phyloP scores from a whole-genome alignment of 768 basidiomycete species.

The Boletus sp. region DNA sequence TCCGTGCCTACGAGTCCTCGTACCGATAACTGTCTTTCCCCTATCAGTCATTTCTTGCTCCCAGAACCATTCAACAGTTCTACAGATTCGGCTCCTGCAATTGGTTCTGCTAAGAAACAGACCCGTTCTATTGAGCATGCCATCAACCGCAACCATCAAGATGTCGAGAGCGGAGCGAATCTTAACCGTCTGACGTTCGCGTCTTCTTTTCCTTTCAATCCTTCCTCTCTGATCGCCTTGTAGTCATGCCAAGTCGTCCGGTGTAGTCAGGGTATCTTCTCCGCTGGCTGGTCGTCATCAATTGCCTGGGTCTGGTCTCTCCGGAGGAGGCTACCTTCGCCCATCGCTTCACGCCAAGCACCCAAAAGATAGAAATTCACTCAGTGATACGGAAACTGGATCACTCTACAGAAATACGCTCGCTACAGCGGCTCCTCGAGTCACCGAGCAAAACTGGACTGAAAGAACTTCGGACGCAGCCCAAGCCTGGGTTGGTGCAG shows the following conservation, averaged over 20 bases:
- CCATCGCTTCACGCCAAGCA: background rate
- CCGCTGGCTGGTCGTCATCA: slow-evolving; percentile 9
- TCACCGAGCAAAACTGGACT: background rate
- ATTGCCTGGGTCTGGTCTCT: background rate
- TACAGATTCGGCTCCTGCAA: background rate
- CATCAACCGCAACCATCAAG: background rate
- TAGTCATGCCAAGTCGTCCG: slow-evolving; percentile 4
- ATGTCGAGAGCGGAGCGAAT: background rate
- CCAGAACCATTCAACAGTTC: slow-evolving; percentile 6
- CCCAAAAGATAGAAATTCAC: background rate
- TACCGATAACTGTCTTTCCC: slow-evolving; percentile 10
- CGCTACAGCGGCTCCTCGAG: background rate
- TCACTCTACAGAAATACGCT: background rate
- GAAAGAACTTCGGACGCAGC: background rate
- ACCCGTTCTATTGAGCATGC: background rate
- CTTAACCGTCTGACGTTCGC: slow-evolving; percentile 11
- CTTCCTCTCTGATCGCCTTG: background rate
- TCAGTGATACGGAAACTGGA: slow-evolving; percentile 1
- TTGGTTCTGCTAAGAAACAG: background rate
- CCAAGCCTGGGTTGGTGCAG: background rate
- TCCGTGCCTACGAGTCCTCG: background rate
- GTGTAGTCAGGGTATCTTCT: slow-evolving; percentile 8
- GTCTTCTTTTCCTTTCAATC: background rate
- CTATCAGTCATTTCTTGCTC: slow-evolving; percentile 14
- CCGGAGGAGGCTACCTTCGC: background rate